phyloP scores from a whole-genome alignment of 192 early-diverging fungal species.

The Bifiguratus adelaidae region DNA sequence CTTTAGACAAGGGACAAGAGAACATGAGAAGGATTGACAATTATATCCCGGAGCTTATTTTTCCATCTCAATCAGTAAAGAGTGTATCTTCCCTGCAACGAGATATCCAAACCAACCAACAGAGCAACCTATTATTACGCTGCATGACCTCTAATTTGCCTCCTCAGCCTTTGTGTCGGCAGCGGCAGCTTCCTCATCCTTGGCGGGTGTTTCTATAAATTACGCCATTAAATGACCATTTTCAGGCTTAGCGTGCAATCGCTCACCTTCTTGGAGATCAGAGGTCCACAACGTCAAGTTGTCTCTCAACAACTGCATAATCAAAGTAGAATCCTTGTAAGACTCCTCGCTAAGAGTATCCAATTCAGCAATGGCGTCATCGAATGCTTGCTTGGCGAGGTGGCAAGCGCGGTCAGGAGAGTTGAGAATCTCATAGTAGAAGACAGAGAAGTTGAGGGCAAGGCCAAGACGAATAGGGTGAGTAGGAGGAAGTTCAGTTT shows the following conservation, averaged over 20 bases:
- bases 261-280: conserved; percentile 80
- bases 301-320: conserved; percentile 99
- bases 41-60: no score
- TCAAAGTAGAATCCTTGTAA: conserved; percentile 99
- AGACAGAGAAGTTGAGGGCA: conserved; percentile 97
- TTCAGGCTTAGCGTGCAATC: neutral
- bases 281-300: conserved; percentile 99
- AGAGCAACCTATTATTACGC: no score
- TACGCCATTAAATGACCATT: no score
- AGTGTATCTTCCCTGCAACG: no score
- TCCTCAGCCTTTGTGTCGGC: no score
- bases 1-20: no score
- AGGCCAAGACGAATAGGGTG: conserved; percentile 98
- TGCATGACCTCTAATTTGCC: no score
- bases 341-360: conserved; percentile 98
- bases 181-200: no score
- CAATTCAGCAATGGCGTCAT: conserved; percentile 98
- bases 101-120: no score
- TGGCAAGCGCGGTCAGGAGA: conserved; percentile 96
- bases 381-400: conserved; percentile 93
- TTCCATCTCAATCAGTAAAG: no score
- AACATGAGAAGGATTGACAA: no score
- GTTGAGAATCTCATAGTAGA: conserved; percentile 99
- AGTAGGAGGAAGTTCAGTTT: conserved; percentile 88
- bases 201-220: no score